These are phyloP conservation scores for Leptographium radiaticola DNA, from an alignment of 2,329 filamentous ascomycete genomes.

Conservation along the genomic window DNA sequence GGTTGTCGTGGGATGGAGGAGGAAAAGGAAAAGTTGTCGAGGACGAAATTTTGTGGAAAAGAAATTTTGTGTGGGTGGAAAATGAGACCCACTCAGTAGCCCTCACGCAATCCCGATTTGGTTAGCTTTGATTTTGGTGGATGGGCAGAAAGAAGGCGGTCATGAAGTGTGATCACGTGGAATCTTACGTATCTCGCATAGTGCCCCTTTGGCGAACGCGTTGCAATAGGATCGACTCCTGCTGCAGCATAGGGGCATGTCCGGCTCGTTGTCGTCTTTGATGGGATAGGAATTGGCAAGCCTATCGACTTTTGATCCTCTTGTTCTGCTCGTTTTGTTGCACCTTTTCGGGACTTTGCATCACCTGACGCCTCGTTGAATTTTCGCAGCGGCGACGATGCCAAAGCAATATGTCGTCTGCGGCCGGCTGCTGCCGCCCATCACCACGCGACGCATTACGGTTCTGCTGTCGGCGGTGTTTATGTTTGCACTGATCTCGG, in stretches of 20 bases:
- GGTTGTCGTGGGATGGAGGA: background rate
- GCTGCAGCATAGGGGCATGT: background rate
- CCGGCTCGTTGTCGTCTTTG: background rate
- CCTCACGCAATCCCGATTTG: background rate
- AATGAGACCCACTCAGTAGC: background rate
- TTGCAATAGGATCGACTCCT: no score
- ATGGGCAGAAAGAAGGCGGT: background rate
- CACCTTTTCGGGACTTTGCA: background rate
- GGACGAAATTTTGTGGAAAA: background rate
- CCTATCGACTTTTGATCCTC: background rate
- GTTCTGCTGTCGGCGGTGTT: constrained; percentile 36
- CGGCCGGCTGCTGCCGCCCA: constrained; percentile 34
- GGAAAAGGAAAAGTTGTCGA: background rate
- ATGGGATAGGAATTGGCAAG: background rate
- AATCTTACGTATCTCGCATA: background rate
- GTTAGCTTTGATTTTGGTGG: background rate
- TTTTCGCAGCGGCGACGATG: constrained; percentile 19
- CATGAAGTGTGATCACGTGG: background rate
- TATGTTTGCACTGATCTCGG: constrained; percentile 38
- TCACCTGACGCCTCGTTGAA: background rate
- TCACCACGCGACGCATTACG: constrained; percentile 39
- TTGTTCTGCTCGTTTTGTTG: background rate
- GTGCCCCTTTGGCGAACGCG: no score
- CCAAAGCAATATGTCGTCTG: constrained; percentile 32
- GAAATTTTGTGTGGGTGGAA: background rate